A percentile compares a stretch with the other conserved stretches of the same genome.
Conservation (phyloP, 1,284 basidiomycete species). For the Tranzscheliella williamsii region DNA sequence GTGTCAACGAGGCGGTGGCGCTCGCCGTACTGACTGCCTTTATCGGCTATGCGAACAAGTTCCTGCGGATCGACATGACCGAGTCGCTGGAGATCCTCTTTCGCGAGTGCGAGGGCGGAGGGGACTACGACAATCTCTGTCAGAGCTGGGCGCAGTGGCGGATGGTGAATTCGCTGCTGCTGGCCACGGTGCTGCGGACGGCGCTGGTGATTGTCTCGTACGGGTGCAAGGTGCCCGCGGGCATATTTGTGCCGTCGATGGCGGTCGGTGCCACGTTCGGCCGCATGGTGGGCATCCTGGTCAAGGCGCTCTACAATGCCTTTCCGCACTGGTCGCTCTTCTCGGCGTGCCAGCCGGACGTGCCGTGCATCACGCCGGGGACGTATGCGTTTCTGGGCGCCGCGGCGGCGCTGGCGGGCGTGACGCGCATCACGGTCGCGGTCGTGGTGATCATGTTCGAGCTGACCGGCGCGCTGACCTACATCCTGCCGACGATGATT, state of each 20-base stretch:
- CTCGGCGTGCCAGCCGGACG: conserved; percentile 83
- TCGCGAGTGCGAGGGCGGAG: conserved; percentile 91
- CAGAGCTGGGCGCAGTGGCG: conserved; percentile 95
- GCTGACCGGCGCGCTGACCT: conserved; percentile 95
- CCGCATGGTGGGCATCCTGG: conserved; percentile 78
- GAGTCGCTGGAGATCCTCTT: conserved; percentile 96
- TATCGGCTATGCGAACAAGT: conserved; percentile 91
- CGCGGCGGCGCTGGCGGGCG: conserved; percentile 65
- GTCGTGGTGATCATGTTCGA: conserved; percentile 99
- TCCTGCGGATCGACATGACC: conserved; percentile 96
- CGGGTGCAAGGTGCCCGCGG: conserved; percentile 93
- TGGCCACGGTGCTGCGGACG: conserved; percentile 86
- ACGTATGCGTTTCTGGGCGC: conserved; percentile 64
- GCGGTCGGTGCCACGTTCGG: conserved; percentile 97
- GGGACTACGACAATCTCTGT: conserved; percentile 88
- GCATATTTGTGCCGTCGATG: conserved; percentile 95
- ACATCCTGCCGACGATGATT: conserved; percentile 98
- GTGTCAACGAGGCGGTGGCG: conserved; percentile 82
- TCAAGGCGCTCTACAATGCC: conserved; percentile 88
- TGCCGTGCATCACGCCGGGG: conserved; percentile 96
- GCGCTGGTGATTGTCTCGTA: conserved; percentile 89
- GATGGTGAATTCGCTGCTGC: conserved; percentile 86
- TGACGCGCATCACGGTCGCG: conserved; percentile 95
- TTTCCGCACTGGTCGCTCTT: conserved; percentile 80
- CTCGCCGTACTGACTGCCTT: conserved; percentile 87